phyloP scores from a whole-genome alignment of 225 moss, liverwort and hornwort species.

The Polytrichum commune region DNA sequence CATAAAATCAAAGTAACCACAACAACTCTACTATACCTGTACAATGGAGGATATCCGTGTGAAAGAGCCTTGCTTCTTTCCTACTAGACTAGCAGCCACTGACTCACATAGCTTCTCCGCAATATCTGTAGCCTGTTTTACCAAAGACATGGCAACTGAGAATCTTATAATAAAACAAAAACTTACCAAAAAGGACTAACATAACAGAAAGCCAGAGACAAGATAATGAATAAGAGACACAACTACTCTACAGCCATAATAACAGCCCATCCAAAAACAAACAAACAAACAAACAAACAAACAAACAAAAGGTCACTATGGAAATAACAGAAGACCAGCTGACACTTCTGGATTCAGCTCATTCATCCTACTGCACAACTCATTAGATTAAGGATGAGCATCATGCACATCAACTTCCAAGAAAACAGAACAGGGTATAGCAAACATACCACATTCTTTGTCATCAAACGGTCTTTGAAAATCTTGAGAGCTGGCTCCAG shows the following conservation, averaged over 20 bases:
- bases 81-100: constrained; percentile 87
- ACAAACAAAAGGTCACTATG: no score
- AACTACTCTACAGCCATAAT: no score
- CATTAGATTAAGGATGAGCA: no score
- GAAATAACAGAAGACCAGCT: no score
- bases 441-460: constrained; percentile 80
- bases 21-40: constrained; percentile 35
- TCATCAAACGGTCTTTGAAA: constrained; percentile 89
- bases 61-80: constrained; percentile 96
- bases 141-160: neutral
- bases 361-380: no score
- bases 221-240: no score
- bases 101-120: constrained; percentile 99
- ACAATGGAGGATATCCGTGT: constrained; percentile 89
- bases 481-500: constrained; percentile 88
- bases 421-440: neutral
- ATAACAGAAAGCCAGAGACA: neutral
- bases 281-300: no score
- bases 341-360: no score
- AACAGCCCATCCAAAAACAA: no score
- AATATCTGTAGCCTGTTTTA: constrained; percentile 74
- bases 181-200: neutral
- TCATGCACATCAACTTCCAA: no score
- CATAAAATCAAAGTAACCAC: no score
- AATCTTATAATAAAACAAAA: neutral